Evolutionary conservation across 257 asterid genomes (phyloP).

Genomic region (Solanum chiquidenum): DNA sequence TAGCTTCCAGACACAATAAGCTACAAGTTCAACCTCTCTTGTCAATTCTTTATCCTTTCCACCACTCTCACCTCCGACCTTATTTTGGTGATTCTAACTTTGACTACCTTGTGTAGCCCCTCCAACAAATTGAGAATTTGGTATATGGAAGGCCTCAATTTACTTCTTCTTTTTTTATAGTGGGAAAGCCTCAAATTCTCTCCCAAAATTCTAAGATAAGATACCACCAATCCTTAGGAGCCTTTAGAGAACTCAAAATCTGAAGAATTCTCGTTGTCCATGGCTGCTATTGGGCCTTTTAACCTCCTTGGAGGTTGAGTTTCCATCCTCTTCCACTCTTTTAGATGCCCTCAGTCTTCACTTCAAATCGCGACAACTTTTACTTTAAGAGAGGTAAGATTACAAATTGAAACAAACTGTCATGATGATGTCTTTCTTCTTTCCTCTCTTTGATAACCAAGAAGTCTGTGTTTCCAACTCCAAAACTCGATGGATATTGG

Average conservation of each 20-base stretch:
- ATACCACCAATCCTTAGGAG: not conserved
- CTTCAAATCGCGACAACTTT: not conserved
- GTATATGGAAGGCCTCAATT: not conserved
- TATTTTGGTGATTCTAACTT: not conserved
- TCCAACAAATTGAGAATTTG: not conserved
- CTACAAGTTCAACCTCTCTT: not conserved
- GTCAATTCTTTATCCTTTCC: not conserved
- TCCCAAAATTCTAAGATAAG: not conserved
- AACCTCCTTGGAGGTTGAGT: not conserved
- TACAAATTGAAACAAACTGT: not conserved
- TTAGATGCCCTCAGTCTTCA: not conserved
- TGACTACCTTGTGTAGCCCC: not conserved
- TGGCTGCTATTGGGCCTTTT: not conserved
- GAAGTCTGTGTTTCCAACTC: not conserved
- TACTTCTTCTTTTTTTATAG: not conserved
- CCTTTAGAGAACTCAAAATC: not conserved
- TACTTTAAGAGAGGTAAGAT: not conserved
- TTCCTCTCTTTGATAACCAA: not conserved
- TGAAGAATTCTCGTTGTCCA: not conserved
- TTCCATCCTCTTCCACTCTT: not conserved
- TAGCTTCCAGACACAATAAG: not conserved
- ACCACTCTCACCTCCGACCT: not conserved
- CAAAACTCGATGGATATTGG: too few species aligned
- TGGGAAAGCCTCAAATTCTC: not conserved
- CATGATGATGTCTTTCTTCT: not conserved